Base-by-base conservation (phyloP, 2,329 filamentous ascomycete species). In the Davidsoniella virescens region DNA sequence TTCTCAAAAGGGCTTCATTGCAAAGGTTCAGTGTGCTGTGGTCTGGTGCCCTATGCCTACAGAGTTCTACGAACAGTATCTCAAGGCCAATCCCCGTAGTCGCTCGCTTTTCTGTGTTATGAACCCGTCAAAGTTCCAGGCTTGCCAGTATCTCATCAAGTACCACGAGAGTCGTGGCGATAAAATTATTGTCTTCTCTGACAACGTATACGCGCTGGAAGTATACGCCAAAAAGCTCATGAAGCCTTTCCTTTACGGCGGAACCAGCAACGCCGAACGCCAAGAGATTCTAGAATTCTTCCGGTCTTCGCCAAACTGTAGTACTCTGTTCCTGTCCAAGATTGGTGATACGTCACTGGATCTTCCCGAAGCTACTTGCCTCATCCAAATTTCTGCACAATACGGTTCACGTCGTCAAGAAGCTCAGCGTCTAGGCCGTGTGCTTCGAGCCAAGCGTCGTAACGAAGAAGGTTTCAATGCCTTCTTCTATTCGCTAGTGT, bases 11-110 rank as follows among this genome's bases (percentile, higher is more conserved):
- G 92, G 92, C 0, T 88, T 95, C 61, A 98, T 98, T 63, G 92
- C 92, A 36, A 83, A 87, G 57, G 92, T 98, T 2, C 92, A 98
- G 64, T 98, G 92, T 64, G 92, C 92, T 12, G 92, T 98, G 65
- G 92, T 98, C 5, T 98, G 92, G 92, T 98, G 92, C 61, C 87
- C 90, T 2, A 98, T 98, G 92, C 94, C 92, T 0, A 92, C 88
- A 0, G 92, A 98, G 58, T 98, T 98, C 62, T 96, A 95, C 64
- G 82, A 87, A 16, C 87, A 96, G 63, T 98, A 96, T 65, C 75
- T 96, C 53, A 76, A 78, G 54, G 80, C 78, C 10, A 78, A 77
- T 14, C 64, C 68, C 1, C 65, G 69, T 6, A 67, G 68, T 57
- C 67, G 68, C 58, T 64, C 64, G 2, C 54, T 70, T 5, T 75